These are phyloP conservation scores for Sarcodon aspratus DNA, from an alignment of 768 basidiomycete genomes.

Conservation along the genomic window DNA sequence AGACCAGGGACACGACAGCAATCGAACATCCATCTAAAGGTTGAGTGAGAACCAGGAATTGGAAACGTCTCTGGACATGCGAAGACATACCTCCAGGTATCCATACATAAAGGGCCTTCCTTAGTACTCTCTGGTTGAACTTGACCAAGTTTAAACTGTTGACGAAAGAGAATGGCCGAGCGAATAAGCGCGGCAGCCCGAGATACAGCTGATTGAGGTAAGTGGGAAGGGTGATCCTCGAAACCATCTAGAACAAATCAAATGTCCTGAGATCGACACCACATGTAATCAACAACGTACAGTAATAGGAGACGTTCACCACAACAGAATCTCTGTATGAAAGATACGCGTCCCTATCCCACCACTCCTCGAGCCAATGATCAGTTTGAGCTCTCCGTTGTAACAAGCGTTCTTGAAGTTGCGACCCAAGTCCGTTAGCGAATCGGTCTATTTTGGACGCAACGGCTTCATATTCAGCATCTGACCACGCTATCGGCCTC, in stretches of 20 bases:
- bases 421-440: slow-evolving; percentile 25
- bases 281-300: slow-evolving; percentile 24
- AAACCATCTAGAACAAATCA: slow-evolving; percentile 56
- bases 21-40: slow-evolving; percentile 81
- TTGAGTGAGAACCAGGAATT: background rate
- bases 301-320: slow-evolving; percentile 92
- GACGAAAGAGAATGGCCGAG: slow-evolving; percentile 64
- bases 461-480: slow-evolving; percentile 42
- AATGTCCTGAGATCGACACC: background rate
- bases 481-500: slow-evolving; percentile 55
- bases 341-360: slow-evolving; percentile 80
- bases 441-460: slow-evolving; percentile 62
- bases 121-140: slow-evolving; percentile 54
- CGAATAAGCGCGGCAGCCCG: slow-evolving; percentile 67
- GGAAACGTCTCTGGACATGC: background rate
- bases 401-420: slow-evolving; percentile 57
- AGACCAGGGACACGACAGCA: slow-evolving; percentile 72
- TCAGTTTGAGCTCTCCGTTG: slow-evolving; percentile 36
- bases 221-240: slow-evolving; percentile 48
- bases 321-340: slow-evolving; percentile 79
- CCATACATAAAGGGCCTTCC: slow-evolving; percentile 74
- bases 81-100: slow-evolving; percentile 56
- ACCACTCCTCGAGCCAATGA: slow-evolving; percentile 93
- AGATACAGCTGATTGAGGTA: slow-evolving; percentile 43
- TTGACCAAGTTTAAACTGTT: slow-evolving; percentile 54